Conservation (phyloP, 768 basidiomycete species). For the Naganishia onofrii region DNA sequence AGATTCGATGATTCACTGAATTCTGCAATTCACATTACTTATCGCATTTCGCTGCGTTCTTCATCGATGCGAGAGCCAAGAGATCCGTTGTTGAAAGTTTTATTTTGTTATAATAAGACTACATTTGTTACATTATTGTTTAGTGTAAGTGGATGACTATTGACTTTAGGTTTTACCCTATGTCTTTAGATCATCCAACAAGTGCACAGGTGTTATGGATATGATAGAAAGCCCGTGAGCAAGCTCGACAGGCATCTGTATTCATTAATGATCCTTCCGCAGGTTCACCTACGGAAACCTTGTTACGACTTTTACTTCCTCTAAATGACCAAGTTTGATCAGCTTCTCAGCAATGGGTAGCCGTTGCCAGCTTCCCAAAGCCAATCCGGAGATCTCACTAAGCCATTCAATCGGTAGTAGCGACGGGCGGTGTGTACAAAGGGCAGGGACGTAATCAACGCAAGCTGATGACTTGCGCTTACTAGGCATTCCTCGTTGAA, state of each 20-base stretch:
- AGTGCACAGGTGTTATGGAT: constrained; percentile 59
- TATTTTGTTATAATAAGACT: constrained; percentile 46
- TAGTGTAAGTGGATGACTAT: constrained; percentile 27
- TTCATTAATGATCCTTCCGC: constrained; percentile 67
- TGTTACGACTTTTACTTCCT: constrained; percentile 81
- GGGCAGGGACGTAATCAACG: constrained; percentile 87
- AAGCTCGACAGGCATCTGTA: constrained; percentile 34
- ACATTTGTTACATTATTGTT: constrained; percentile 42
- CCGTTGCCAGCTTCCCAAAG: constrained; percentile 63
- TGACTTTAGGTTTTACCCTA: too few relatives aligned
- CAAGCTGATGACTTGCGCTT: constrained; percentile 82
- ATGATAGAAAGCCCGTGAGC: constrained; percentile 50
- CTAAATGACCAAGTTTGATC: constrained; percentile 78
- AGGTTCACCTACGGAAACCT: constrained; percentile 80
- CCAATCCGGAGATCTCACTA: constrained; percentile 81
- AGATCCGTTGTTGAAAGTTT: constrained; percentile 66
- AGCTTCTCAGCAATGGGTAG: constrained; percentile 61
- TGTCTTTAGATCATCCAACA: constrained; percentile 30
- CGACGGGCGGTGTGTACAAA: constrained; percentile 86
- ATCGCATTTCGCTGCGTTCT: constrained; percentile 76
- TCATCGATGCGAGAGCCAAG: constrained; percentile 77
- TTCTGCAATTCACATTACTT: constrained; percentile 80
- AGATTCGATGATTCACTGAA: constrained; percentile 80
- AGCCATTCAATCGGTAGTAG: constrained; percentile 89
- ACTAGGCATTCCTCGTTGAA: constrained; percentile 88